phyloP scores from a whole-genome alignment of 495 filamentous ascomycete species.

The Penicillium ucsense region DNA sequence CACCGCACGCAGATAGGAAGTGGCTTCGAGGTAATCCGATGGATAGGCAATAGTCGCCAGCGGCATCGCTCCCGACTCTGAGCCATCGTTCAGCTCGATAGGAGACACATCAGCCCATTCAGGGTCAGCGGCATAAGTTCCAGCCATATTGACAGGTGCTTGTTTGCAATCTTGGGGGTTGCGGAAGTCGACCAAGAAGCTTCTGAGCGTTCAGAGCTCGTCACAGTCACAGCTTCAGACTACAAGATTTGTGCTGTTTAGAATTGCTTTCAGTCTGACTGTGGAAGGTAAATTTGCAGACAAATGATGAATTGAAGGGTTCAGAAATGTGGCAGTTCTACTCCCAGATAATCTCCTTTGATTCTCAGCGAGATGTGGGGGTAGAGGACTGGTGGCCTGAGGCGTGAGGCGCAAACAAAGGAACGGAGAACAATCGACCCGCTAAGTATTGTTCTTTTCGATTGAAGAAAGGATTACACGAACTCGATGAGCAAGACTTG shows the following conservation, averaged over 20 bases:
- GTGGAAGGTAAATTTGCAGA: too few relatives aligned
- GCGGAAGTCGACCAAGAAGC: too few relatives aligned
- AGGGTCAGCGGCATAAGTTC: conserved; percentile 55
- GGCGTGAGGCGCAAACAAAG: conserved; percentile 6
- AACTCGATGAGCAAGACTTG: too few relatives aligned
- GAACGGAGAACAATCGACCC: conserved; percentile 5
- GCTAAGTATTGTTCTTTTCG: conserved; percentile 3
- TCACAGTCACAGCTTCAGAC: not conserved
- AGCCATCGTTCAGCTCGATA: conserved; percentile 73
- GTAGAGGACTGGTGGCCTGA: not conserved
- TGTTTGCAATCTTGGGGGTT: not conserved
- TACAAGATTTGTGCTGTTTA: too few relatives aligned
- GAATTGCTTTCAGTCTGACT: too few relatives aligned
- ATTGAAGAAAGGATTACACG: not conserved
- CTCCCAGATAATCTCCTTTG: not conserved
- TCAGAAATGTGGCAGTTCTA: too few relatives aligned
- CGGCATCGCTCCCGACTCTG: conserved; percentile 44
- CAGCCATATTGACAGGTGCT: conserved; percentile 17
- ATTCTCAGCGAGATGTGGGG: not conserved
- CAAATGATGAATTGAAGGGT: too few relatives aligned
- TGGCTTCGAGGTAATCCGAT: conserved; percentile 76
- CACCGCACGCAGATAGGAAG: conserved; percentile 81
- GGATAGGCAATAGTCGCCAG: conserved; percentile 85
- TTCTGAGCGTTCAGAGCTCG: too few relatives aligned
- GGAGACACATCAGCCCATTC: conserved; percentile 78